Conservation (phyloP, 2,329 filamentous ascomycete genomes). For the Ceratocystiopsis minuta region DNA sequence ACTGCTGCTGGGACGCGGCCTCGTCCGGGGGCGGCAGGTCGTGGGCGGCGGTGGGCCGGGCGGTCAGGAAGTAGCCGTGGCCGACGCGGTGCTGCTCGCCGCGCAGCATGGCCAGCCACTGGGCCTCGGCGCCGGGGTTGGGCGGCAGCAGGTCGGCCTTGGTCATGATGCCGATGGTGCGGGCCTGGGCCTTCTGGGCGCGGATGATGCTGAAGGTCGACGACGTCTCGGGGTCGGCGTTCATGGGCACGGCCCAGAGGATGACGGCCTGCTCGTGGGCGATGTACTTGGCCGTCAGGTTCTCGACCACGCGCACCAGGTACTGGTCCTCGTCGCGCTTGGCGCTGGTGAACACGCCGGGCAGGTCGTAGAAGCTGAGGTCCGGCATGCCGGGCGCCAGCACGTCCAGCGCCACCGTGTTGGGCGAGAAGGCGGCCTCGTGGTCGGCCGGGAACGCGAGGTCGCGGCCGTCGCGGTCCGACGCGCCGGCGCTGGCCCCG, state of each 20-base stretch:
- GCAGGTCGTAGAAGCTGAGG: slow-evolving; percentile 70
- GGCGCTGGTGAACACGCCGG: slow-evolving; percentile 60
- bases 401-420: slow-evolving; percentile 61
- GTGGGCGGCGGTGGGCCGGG: slow-evolving; percentile 30
- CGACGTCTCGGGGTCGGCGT: slow-evolving; percentile 59
- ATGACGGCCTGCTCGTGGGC: slow-evolving; percentile 52
- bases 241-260: slow-evolving; percentile 61
- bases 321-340: slow-evolving; percentile 46
- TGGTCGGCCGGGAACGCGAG: slow-evolving; percentile 11
- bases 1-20: slow-evolving; percentile 1
- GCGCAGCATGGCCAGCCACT: slow-evolving; percentile 46
- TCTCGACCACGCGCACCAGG: slow-evolving; percentile 53
- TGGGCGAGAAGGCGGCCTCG: slow-evolving; percentile 60
- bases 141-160: slow-evolving; percentile 59
- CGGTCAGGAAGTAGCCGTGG: slow-evolving; percentile 65
- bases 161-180: slow-evolving; percentile 61
- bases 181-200: slow-evolving; percentile 32
- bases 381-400: slow-evolving; percentile 52
- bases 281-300: slow-evolving; percentile 54
- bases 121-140: slow-evolving; percentile 25
- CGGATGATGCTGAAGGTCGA: slow-evolving; percentile 49
- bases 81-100: slow-evolving; percentile 44
- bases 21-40: slow-evolving; percentile 2
- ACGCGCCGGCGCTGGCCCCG: no score
- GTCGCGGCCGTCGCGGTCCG: no score